Percentiles rank a stretch among this genome's conserved stretches.
Conservation (phyloP, 1,139 yeast species). For the Lodderomyces jiufengensis region DNA sequence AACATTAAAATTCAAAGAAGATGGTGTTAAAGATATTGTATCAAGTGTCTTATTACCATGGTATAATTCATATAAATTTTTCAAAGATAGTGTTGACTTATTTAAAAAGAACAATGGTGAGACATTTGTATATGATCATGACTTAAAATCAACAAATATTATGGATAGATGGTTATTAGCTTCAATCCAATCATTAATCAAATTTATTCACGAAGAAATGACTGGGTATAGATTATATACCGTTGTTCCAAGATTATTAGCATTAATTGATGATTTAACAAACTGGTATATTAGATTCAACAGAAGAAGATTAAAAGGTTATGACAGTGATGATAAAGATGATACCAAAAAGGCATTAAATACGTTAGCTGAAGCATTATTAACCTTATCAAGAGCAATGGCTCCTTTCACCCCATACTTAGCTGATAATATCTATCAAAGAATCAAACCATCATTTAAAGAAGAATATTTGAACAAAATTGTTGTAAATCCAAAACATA, state of each 20-base stretch:
- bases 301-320: conserved; percentile 96
- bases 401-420: conserved; percentile 98
- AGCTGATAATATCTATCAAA: conserved; percentile 84
- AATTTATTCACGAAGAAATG: conserved; percentile 89
- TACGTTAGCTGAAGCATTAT: conserved; percentile 84
- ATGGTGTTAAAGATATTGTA: conserved; percentile 96
- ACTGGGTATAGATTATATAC: conserved; percentile 83
- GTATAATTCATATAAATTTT: conserved; percentile 96
- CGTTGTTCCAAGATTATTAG: conserved; percentile 88
- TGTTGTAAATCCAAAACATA: conserved; percentile 35
- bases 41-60: conserved; percentile 94
- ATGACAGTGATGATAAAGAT: conserved; percentile 64
- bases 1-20: conserved; percentile 94
- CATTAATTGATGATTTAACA: conserved; percentile 89
- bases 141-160: conserved; percentile 68
- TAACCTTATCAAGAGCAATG: conserved; percentile 90
- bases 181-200: conserved; percentile 84
- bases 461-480: conserved; percentile 47
- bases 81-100: conserved; percentile 89
- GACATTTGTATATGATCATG: conserved; percentile 71
- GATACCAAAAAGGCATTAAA: conserved; percentile 87
- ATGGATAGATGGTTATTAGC: conserved; percentile 98
- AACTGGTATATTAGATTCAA: conserved; percentile 99
- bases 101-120: conserved; percentile 69
- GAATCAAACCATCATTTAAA: conserved; percentile 60